Evolutionary conservation across 2,329 filamentous ascomycete species (phyloP).

Genomic region (Fusarium cicatricum): DNA sequence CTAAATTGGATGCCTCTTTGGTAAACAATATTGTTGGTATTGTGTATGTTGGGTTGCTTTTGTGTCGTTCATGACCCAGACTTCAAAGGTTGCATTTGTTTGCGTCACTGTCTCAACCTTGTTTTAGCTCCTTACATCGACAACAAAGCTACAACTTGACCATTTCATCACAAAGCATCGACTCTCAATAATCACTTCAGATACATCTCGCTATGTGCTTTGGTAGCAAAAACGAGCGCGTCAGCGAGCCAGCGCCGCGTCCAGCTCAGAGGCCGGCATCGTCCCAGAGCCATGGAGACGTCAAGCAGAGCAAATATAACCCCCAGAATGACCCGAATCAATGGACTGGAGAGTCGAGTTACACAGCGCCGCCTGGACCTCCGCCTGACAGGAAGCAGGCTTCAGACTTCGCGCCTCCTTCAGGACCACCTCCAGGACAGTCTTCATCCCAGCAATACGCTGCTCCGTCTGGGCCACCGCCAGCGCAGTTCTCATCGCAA

Average conservation of each 20-base stretch:
- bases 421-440: not conserved
- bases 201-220: constrained; percentile 56
- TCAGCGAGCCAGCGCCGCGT: constrained; percentile 51
- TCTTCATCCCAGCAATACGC: constrained; percentile 36
- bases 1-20: not conserved
- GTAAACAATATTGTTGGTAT: not conserved
- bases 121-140: constrained; percentile 1
- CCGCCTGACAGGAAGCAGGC: constrained; percentile 15
- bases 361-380: constrained; percentile 37
- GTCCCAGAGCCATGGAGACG: constrained; percentile 41
- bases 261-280: constrained; percentile 46
- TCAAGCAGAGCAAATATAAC: constrained; percentile 41
- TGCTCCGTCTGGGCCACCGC: constrained; percentile 42
- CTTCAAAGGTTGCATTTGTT: not conserved
- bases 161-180: not conserved
- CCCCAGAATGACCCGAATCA: constrained; percentile 36
- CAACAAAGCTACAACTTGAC: not conserved
- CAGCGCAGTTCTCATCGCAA: constrained; percentile 26
- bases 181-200: not conserved
- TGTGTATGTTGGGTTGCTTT: not conserved
- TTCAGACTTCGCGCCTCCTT: not conserved
- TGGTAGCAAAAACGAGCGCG: constrained; percentile 53
- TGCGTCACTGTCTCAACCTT: not conserved
- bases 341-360: constrained; percentile 27
- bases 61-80: not conserved